Base-by-base conservation (phyloP, 306 rosid genomes). In the Luffa aegyptiaca region DNA sequence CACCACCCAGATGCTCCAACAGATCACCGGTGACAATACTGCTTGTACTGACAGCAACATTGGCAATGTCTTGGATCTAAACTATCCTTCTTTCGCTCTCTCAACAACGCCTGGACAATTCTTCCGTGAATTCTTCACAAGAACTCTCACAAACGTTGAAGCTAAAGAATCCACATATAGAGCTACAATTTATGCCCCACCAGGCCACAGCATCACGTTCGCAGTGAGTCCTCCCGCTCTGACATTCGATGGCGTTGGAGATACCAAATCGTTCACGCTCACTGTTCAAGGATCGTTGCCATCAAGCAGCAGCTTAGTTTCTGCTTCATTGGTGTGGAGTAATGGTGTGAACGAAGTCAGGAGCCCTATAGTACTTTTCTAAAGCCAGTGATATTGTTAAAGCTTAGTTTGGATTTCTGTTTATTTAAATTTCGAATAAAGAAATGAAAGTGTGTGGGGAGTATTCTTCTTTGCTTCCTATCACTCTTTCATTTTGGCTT, bases 61-160 rank as follows among this genome's bases (percentile, higher is more conserved):
- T 36, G 39, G 3, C 2, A 2, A 66, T 63, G 68, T 7, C 0
- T 58, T 53, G 36, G 82, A 83, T 10, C 61, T 85, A 3, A 88
- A 88, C 59, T 84, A 83, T 10, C 90, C 90, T 72, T 82, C 90
- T 5, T 76, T 85, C 66, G 80, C 88, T 3, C 36, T 80, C 5
- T 10, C 8, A 36, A 36, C 3, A 36, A 6, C 36, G 2, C 2
- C 2, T 36, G 3, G 39, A 36, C 39, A 45, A 1, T 8, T 68
- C 16, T 2, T 79, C 53, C 74, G 68, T 66, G 78, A 37, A 6
- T 42, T 58, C 46, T 85, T 65, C 44, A 75, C 37, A 11, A 76
- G 87, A 62, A 85, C 79, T 0, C 83, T 85, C 1, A 85, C 85
- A 69, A 85, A 82, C 61, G 87, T 85, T 41, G 87, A 85, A 55